Evolutionary conservation across 2,329 filamentous ascomycete species (phyloP).

Genomic region (Cercospora nicotianae): DNA sequence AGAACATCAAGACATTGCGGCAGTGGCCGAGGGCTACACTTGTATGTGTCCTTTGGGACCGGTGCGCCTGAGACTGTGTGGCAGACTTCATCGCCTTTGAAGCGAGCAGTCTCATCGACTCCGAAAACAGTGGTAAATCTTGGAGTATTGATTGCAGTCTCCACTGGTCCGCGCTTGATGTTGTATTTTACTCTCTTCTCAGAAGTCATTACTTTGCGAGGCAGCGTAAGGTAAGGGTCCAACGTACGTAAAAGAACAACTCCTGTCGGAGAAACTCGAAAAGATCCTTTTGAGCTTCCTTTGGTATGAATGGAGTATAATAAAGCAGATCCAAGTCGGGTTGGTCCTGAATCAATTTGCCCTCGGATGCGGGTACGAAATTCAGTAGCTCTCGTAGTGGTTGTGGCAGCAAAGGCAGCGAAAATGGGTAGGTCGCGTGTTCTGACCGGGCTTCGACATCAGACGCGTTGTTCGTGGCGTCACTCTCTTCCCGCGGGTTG

Average conservation of each 20-base stretch:
- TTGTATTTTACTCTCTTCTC: constrained; percentile 48
- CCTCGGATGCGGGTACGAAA: constrained; percentile 50
- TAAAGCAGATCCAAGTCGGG: constrained; percentile 72
- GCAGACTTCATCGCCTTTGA: constrained; percentile 46
- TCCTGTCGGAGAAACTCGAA: constrained; percentile 71
- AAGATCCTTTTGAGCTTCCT: constrained; percentile 56
- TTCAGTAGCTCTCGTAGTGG: constrained; percentile 46
- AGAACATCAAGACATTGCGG: constrained; percentile 68
- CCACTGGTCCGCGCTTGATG: constrained; percentile 64
- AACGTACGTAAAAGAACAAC: constrained; percentile 60
- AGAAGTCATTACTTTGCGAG: neutral
- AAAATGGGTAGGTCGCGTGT: constrained; percentile 56
- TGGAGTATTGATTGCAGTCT: constrained; percentile 63
- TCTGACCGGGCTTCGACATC: constrained; percentile 34
- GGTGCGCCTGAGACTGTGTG: constrained; percentile 46
- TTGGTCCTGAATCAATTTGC: constrained; percentile 62
- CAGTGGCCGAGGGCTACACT: constrained; percentile 66
- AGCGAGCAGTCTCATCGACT: constrained; percentile 63
- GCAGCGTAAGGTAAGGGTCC: neutral
- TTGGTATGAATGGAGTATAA: constrained; percentile 70
- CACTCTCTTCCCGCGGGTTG: neutral
- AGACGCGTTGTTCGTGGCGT: constrained; percentile 6
- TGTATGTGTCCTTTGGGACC: constrained; percentile 52
- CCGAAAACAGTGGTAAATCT: constrained; percentile 64
- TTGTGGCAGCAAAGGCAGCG: constrained; percentile 51